Evolutionary conservation across 2,329 filamentous ascomycete genomes (phyloP).

Genomic region (Paradendryphiella salina): DNA sequence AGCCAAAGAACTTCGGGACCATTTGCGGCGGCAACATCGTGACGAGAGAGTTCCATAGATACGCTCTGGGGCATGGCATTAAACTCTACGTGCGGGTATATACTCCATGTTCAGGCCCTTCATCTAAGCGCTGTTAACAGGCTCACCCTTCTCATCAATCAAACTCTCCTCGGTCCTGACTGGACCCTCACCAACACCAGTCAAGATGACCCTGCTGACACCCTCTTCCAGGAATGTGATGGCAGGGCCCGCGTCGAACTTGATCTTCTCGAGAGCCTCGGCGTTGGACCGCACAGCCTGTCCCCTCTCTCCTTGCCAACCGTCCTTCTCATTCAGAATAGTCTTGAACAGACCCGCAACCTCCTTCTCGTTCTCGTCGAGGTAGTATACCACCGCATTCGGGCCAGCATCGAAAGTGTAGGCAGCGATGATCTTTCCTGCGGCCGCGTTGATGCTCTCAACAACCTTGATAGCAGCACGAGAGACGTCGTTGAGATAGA

Average conservation of each 20-base stretch:
- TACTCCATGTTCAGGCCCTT: background rate
- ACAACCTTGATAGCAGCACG: slow-evolving; percentile 84
- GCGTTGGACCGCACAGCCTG: slow-evolving; percentile 55
- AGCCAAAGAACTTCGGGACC: no score
- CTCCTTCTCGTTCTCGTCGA: slow-evolving; percentile 71
- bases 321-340: slow-evolving; percentile 64
- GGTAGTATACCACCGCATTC: slow-evolving; percentile 95
- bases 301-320: slow-evolving; percentile 67
- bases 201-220: slow-evolving; percentile 86
- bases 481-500: slow-evolving; percentile 96
- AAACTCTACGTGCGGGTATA: slow-evolving; percentile 10
- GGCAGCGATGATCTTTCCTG: slow-evolving; percentile 79
- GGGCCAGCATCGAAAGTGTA: slow-evolving; percentile 98
- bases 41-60: no score
- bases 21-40: no score
- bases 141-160: slow-evolving; percentile 62
- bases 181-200: slow-evolving; percentile 87
- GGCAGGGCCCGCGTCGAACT: slow-evolving; percentile 50
- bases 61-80: background rate
- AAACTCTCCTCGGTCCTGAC: slow-evolving; percentile 76
- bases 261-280: slow-evolving; percentile 65
- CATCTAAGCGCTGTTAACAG: slow-evolving; percentile 22
- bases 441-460: slow-evolving; percentile 81
- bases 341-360: slow-evolving; percentile 79
- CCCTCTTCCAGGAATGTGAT: slow-evolving; percentile 67